These are phyloP conservation scores for Clavispora asparagi DNA, from an alignment of 805 yeast species.

Conservation along the genomic window DNA sequence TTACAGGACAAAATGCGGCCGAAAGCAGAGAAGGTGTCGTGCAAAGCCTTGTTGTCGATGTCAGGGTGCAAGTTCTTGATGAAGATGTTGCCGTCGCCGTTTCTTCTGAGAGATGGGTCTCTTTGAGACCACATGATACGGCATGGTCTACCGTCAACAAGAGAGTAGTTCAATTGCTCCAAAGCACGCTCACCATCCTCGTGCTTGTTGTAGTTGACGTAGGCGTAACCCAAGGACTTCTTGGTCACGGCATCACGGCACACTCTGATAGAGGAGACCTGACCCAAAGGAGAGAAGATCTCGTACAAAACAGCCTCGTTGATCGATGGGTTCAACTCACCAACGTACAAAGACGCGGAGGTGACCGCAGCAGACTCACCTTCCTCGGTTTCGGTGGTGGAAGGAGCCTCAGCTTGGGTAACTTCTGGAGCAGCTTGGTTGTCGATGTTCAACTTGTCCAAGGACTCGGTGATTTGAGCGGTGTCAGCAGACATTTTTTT, in stretches of 20 bases:
- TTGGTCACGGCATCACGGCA: conserved; percentile 98
- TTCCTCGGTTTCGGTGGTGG: conserved; percentile 27
- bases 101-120: conserved; percentile 92
- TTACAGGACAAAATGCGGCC: conserved; percentile 95
- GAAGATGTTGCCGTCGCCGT: conserved; percentile 94
- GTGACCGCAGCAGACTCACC: conserved; percentile 42
- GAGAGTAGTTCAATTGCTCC: conserved; percentile 91
- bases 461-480: conserved; percentile 41
- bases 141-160: conserved; percentile 92
- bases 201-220: conserved; percentile 87
- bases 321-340: conserved; percentile 89
- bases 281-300: conserved; percentile 90
- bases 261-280: conserved; percentile 94
- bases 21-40: conserved; percentile 95
- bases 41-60: conserved; percentile 97
- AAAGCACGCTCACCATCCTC: conserved; percentile 92
- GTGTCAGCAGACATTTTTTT: conserved; percentile 35
- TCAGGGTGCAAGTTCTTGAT: conserved; percentile 98
- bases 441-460: conserved; percentile 44
- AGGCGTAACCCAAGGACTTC: conserved; percentile 96
- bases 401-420: conserved; percentile 22
- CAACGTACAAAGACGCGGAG: conserved; percentile 90
- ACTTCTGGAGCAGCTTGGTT: conserved; percentile 26
- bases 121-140: conserved; percentile 99
- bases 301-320: conserved; percentile 94